Evolutionary conservation across 2,329 filamentous ascomycete genomes (phyloP).

Genomic region (Penicillium sp.): DNA sequence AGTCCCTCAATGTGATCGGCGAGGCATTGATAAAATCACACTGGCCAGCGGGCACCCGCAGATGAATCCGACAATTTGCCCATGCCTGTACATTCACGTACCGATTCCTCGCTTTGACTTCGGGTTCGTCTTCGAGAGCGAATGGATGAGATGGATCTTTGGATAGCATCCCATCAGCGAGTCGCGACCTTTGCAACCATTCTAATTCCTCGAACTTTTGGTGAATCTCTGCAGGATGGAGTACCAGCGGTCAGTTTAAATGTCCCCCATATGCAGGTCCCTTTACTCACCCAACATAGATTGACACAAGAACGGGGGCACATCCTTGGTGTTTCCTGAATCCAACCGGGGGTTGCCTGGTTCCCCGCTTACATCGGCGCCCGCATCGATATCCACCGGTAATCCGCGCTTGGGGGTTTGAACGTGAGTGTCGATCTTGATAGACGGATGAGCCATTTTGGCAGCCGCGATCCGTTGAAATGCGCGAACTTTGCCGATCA

Average conservation of each 20-base stretch:
- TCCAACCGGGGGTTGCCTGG: constrained; percentile 28
- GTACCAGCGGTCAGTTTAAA: constrained; percentile 12
- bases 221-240: constrained; percentile 46
- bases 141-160: constrained; percentile 50
- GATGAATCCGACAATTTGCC: constrained; percentile 74
- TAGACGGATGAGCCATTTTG: constrained; percentile 40
- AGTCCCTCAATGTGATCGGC: constrained; percentile 55
- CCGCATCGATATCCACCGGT: constrained; percentile 33
- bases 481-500: constrained; percentile 39
- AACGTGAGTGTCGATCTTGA: constrained; percentile 38
- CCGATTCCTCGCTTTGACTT: constrained; percentile 63
- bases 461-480: constrained; percentile 37
- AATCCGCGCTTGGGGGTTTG: constrained; percentile 36
- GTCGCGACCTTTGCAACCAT: constrained; percentile 53
- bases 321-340: constrained; percentile 26
- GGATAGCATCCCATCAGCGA: constrained; percentile 43
- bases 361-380: constrained; percentile 24
- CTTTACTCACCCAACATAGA: constrained; percentile 34
- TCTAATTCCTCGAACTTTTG: constrained; percentile 57
- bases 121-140: constrained; percentile 53
- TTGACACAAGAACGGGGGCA: constrained; percentile 39
- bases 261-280: constrained; percentile 14
- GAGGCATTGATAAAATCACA: constrained; percentile 81
- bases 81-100: constrained; percentile 89
- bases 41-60: constrained; percentile 67